Conservation (phyloP, 83 land plant species). For the Picea engelmannii region DNA sequence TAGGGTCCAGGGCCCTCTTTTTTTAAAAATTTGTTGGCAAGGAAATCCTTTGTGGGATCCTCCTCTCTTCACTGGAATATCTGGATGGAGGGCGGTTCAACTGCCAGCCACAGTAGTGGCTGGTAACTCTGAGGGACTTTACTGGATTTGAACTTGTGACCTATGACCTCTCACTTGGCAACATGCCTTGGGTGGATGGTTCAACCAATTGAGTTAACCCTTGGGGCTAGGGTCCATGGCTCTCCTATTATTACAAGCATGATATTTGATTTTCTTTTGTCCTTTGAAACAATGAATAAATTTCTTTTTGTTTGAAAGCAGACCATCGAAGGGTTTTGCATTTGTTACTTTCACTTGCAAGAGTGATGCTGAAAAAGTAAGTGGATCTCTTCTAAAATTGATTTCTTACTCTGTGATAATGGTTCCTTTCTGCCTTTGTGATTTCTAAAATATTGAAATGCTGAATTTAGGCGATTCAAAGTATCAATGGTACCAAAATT, state of each 20-base stretch:
- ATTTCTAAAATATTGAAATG: background rate
- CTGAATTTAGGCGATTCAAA: slow-evolving; percentile 74
- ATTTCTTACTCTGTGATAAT: background rate
- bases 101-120: too few relatives aligned
- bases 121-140: too few relatives aligned
- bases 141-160: too few relatives aligned
- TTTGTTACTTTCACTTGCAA: slow-evolving; percentile 91
- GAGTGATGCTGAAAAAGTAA: slow-evolving; percentile 88
- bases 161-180: too few relatives aligned
- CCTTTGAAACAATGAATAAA: background rate
- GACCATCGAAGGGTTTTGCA: slow-evolving; percentile 89
- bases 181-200: too few relatives aligned
- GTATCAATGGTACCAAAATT: slow-evolving; percentile 74
- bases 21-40: background rate
- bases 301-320: slow-evolving; percentile 18
- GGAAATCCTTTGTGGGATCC: too few relatives aligned
- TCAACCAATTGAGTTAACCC: too few relatives aligned
- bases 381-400: background rate
- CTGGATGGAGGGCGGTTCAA: too few relatives aligned
- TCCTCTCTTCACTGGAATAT: too few relatives aligned
- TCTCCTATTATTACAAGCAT: background rate
- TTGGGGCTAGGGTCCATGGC: too few relatives aligned
- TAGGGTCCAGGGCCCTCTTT: background rate
- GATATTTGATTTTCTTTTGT: background rate
- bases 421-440: background rate